Evolutionary conservation across 306 rosid species (phyloP).

Genomic region (Mucuna pruriens): DNA sequence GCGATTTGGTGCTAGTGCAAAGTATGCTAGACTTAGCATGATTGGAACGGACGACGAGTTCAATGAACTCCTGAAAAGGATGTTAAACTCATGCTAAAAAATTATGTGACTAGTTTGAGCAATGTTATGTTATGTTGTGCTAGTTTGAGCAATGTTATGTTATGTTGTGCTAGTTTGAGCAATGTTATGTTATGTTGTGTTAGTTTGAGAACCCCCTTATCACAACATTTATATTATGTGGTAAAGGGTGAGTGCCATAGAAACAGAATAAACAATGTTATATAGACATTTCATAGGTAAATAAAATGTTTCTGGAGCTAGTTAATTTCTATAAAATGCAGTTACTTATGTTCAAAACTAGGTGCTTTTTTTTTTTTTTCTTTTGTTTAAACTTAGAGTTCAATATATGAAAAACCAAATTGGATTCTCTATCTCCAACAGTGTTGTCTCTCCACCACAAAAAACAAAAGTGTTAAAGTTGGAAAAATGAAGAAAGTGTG

Average conservation of each 20-base stretch:
- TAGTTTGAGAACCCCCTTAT: neutral
- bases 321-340: neutral
- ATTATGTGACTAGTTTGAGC: conserved; percentile 16
- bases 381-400: neutral
- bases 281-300: neutral
- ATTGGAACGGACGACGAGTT: conserved; percentile 55
- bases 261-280: neutral
- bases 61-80: conserved; percentile 49
- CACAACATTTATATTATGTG: neutral
- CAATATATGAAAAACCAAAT: too few species aligned
- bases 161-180: conserved; percentile 2
- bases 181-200: neutral
- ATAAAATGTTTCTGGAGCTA: neutral
- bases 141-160: neutral
- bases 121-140: neutral
- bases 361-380: neutral
- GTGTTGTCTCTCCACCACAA: neutral
- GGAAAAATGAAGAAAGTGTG: neutral
- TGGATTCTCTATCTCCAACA: neutral
- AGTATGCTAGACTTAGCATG: conserved; percentile 63
- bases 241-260: neutral
- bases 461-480: too few species aligned
- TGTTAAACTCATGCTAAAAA: conserved; percentile 45
- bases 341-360: neutral
- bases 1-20: conserved; percentile 61